phyloP scores from a whole-genome alignment of 345 rosid species.

The Moringa oleifera region DNA sequence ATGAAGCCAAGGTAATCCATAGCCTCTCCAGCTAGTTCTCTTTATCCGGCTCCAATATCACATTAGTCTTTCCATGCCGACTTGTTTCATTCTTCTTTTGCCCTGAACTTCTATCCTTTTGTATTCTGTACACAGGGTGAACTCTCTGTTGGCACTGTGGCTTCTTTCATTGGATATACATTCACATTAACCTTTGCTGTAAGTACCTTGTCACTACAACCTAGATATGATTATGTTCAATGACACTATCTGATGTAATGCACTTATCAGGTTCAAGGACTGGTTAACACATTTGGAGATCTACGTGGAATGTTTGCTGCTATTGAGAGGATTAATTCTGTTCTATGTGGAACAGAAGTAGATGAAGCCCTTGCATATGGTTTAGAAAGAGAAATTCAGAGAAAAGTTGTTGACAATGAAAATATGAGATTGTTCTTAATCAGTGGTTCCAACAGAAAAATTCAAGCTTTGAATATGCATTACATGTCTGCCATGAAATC shows the following conservation, averaged over 20 bases:
- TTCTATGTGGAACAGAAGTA: constrained; percentile 64
- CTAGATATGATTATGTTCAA: constrained; percentile 4
- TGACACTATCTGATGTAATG: constrained; percentile 12
- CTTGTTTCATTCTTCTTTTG: not conserved
- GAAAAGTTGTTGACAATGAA: constrained; percentile 47
- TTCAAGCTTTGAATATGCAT: constrained; percentile 32
- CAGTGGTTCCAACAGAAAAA: constrained; percentile 41
- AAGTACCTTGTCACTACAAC: constrained; percentile 32
- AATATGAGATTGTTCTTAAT: constrained; percentile 48
- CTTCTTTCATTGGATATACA: constrained; percentile 93
- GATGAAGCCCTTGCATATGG: constrained; percentile 93
- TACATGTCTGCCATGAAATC: constrained; percentile 78
- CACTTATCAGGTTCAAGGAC: constrained; percentile 77
- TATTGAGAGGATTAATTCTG: constrained; percentile 81
- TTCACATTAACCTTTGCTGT: constrained; percentile 92
- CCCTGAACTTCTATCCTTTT: constrained; percentile 1
- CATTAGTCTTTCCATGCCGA: not conserved
- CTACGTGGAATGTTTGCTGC: constrained; percentile 89
- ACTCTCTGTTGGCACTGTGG: constrained; percentile 83
- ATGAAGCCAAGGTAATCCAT: not conserved
- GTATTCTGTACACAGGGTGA: constrained; percentile 58
- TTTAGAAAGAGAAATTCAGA: constrained; percentile 71
- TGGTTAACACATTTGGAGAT: constrained; percentile 93
- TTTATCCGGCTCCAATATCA: not conserved
- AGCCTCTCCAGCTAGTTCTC: not conserved